phyloP scores from a whole-genome alignment of 2,329 filamentous ascomycete species.

The Keithomyces neogunnii region DNA sequence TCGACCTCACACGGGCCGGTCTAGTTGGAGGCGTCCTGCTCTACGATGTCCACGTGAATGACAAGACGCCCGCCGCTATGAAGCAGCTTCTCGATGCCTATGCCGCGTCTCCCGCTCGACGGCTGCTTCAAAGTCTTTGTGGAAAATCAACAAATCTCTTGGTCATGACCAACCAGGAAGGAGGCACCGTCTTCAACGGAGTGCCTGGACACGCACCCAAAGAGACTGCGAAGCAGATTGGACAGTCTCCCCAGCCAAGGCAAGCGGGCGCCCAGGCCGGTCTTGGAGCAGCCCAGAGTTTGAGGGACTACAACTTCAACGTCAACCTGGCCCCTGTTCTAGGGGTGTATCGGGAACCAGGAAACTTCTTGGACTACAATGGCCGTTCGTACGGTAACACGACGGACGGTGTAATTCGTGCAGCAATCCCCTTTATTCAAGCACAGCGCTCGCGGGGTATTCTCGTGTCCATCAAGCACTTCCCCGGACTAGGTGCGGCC shows the following conservation, averaged over 20 bases:
- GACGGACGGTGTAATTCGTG: conserved; percentile 3
- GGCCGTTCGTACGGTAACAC: conserved; percentile 7
- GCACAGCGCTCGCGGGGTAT: conserved; percentile 6
- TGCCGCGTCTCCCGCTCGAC: conserved; percentile 5
- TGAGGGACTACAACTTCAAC: conserved; percentile 2
- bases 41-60: conserved; percentile 9
- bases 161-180: conserved; percentile 10
- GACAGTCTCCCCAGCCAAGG: conserved; percentile 1
- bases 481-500: conserved; percentile 9
- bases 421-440: conserved; percentile 9
- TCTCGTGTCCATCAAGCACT: conserved; percentile 8
- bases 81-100: conserved; percentile 5
- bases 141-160: conserved; percentile 5
- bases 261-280: conserved; percentile 5
- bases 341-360: not conserved
- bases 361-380: not conserved
- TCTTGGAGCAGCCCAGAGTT: conserved; percentile 1
- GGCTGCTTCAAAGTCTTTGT: conserved; percentile 3
- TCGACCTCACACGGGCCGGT: conserved; percentile 6
- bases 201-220: conserved; percentile 4
- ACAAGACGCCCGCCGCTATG: conserved; percentile 7
- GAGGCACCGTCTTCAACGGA: conserved; percentile 6
- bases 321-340: conserved; percentile 5
- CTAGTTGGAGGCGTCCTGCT: conserved; percentile 9
- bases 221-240: conserved; percentile 4